Conservation (phyloP, 2,329 filamentous ascomycete species). For the Rachicladosporium sp. region DNA sequence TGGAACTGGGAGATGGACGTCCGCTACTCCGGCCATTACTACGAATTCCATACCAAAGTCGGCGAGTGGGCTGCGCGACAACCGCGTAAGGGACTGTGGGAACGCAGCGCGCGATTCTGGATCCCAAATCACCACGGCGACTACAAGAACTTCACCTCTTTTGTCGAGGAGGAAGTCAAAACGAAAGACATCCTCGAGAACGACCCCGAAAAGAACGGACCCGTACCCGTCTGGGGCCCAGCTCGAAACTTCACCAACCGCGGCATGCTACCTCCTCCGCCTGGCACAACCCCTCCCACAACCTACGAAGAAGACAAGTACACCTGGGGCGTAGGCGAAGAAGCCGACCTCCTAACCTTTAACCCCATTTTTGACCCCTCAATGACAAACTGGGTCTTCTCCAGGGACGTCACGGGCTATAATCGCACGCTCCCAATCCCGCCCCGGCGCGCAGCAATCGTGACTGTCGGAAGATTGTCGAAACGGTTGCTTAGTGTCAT, state of each 20-base stretch:
- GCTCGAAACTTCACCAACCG: conserved; percentile 31
- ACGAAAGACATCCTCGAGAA: conserved; percentile 37
- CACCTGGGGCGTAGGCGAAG: conserved; percentile 64
- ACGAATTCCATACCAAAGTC: conserved; percentile 62
- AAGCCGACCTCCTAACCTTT: conserved; percentile 61
- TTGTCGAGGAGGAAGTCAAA: conserved; percentile 47
- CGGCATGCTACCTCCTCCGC: conserved; percentile 44
- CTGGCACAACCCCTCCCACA: conserved; percentile 52
- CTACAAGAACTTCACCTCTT: conserved; percentile 54
- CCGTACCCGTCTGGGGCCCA: conserved; percentile 54
- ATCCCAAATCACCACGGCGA: conserved; percentile 56
- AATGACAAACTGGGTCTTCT: conserved; percentile 61
- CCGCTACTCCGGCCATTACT: conserved; percentile 69
- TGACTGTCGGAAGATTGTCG: conserved; percentile 63
- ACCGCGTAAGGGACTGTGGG: conserved; percentile 61
- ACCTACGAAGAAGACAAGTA: conserved; percentile 52
- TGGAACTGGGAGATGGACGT: conserved; percentile 93
- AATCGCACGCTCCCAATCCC: conserved; percentile 41
- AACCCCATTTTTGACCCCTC: conserved; percentile 69
- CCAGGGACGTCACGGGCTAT: conserved; percentile 57
- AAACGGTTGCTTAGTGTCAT: conserved; percentile 60
- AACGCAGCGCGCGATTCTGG: conserved; percentile 60
- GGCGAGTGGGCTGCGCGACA: conserved; percentile 52
- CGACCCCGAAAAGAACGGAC: conserved; percentile 36
- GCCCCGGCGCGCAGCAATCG: conserved; percentile 63